These are phyloP conservation scores for Bryum argenteum DNA, from an alignment of 225 moss, liverwort and hornwort species.

Conservation along the genomic window DNA sequence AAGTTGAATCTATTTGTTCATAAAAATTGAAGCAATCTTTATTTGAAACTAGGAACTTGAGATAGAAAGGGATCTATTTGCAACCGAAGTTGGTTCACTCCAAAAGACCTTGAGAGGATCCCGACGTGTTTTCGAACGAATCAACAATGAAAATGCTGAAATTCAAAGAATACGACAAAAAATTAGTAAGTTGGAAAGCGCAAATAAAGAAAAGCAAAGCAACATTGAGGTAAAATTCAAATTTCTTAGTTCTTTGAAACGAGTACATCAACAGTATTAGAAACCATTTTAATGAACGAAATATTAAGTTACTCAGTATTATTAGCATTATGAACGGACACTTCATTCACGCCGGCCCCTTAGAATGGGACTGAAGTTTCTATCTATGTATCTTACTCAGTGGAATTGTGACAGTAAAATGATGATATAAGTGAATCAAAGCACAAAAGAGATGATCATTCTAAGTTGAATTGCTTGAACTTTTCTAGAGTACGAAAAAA, in stretches of 20 bases:
- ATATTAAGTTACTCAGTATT: no score
- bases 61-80: constrained; percentile 48
- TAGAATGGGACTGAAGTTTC: no score
- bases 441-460: no score
- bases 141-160: constrained; percentile 36
- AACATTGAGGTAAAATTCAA: constrained; percentile 24
- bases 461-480: not conserved
- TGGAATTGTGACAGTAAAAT: no score
- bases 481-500: constrained; percentile 1
- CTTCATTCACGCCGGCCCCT: no score
- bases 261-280: accelerated
- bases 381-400: no score
- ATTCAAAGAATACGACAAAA: constrained; percentile 11
- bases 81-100: constrained; percentile 29
- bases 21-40: no score
- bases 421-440: no score
- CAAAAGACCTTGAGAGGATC: constrained; percentile 40
- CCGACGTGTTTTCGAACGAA: not conserved
- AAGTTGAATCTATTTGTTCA: no score
- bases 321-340: no score
- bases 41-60: constrained; percentile 37
- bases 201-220: constrained; percentile 15
- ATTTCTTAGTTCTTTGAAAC: not conserved
- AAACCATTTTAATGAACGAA: no score
- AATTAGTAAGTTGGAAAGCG: constrained; percentile 15